phyloP scores from a whole-genome alignment of 208 protist genomes.

The Leishmania major region DNA sequence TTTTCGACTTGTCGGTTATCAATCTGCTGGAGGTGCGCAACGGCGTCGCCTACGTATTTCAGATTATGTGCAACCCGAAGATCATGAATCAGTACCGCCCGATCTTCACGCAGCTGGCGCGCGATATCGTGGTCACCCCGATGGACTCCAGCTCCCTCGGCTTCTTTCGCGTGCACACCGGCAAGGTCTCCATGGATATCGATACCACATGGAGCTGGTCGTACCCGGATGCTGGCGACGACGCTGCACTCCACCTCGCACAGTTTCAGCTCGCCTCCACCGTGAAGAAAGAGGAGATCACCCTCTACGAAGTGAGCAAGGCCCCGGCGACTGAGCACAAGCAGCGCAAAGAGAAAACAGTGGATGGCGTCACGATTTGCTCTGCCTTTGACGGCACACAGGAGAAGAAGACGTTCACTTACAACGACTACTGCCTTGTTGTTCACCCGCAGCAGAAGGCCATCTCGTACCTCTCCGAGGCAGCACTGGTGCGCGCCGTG shows the following conservation, averaged over 20 bases:
- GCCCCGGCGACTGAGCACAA: constrained; percentile 43
- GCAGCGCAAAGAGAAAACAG: constrained; percentile 40
- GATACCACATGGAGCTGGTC: constrained; percentile 67
- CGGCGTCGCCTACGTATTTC: constrained; percentile 76
- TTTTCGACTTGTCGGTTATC: constrained; percentile 69
- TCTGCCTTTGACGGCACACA: constrained; percentile 56
- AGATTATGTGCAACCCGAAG: constrained; percentile 78
- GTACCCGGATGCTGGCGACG: constrained; percentile 23
- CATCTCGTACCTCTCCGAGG: constrained; percentile 55
- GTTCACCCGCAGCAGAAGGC: constrained; percentile 69
- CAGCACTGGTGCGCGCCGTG: constrained; percentile 35
- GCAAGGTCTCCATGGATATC: constrained; percentile 42
- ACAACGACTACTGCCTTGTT: constrained; percentile 53
- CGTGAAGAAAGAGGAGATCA: constrained; percentile 66
- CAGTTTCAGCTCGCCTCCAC: constrained; percentile 49
- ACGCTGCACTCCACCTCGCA: constrained; percentile 22
- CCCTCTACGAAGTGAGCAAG: constrained; percentile 44
- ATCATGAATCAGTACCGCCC: constrained; percentile 60
- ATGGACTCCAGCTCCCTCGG: constrained; percentile 46
- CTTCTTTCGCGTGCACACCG: constrained; percentile 58
- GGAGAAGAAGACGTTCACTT: constrained; percentile 56
- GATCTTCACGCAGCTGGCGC: constrained; percentile 71
- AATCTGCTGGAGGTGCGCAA: constrained; percentile 77
- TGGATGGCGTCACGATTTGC: constrained; percentile 56
- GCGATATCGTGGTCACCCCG: constrained; percentile 42